Base-by-base conservation (phyloP, 1,284 basidiomycete genomes). In the Microbotryomycetes sp. region DNA sequence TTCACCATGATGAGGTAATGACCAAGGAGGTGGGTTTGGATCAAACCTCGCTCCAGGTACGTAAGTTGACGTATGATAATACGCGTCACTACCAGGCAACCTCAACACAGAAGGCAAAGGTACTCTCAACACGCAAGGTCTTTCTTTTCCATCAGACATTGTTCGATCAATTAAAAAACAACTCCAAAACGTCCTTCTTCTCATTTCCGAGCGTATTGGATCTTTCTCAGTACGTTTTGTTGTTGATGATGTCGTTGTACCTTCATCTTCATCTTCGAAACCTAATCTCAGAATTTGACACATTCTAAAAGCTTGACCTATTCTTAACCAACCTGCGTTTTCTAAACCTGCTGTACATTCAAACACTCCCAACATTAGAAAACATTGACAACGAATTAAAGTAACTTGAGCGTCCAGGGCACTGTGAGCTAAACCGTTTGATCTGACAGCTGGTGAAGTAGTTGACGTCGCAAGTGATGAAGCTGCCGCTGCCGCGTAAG, bases 111-210 rank as follows among this genome's bases (percentile, higher is more conserved):
- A 58, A 15, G 62, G 56, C 6, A 58, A 54, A 9, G 65, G 65
- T 31, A 64, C 58, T 45, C 62, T 66, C 42, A 70, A 59, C 2
- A 63, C 59, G 31, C 65, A 65, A 0, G 67, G 67, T 16, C 69
- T 62, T 52, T 70, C 69, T 53, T 69, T 70, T 15, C 69, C 69
- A 30, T 70, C 69, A 42, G 56, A 59, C 22, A 70, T 51, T 12
- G 68, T 67, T 1, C 69, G 58, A 47, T 70, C 69, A 56, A 70
- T 57, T 7, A 65, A 54, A 60, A 70, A 69, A 19, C 66, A 63
- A 1, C 62, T 58, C 69, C 69, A 70, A 55, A 64, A 70, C 15
- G 65, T 65, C 29, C 69, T 36, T 6, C 69, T 57, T 15, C 68
- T 58, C 26, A 57, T 50, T 55, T 70, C 69, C 29, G 61, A 55